Evolutionary conservation across 2,329 filamentous ascomycete genomes (phyloP).

Genomic region (Xylaria sp.): DNA sequence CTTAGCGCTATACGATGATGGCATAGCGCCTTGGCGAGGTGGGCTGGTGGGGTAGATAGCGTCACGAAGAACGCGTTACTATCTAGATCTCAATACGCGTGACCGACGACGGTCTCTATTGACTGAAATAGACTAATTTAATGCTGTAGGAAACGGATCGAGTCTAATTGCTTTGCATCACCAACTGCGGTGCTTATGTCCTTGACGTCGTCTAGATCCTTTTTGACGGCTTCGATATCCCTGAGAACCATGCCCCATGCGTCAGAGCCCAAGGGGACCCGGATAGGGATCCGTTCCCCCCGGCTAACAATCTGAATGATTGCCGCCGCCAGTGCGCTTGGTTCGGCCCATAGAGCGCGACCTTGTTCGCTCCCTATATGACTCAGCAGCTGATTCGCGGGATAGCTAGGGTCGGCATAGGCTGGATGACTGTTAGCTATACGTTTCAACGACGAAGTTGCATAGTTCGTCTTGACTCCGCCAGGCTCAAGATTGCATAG

Average conservation of each 20-base stretch:
- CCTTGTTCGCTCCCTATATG: conserved; percentile 46
- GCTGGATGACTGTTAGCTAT: conserved; percentile 55
- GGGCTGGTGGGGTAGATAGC: too few relatives aligned
- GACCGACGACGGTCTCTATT: not conserved
- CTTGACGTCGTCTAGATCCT: conserved; percentile 52
- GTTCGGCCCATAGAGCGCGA: conserved; percentile 50
- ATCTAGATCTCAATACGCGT: not conserved
- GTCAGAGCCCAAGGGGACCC: conserved; percentile 56
- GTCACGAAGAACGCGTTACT: not conserved
- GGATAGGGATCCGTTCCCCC: conserved; percentile 53
- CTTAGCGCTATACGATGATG: too few relatives aligned
- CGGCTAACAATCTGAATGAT: conserved; percentile 52
- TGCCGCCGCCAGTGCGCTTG: conserved; percentile 51
- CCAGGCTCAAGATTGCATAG: conserved; percentile 58
- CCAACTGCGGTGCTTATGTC: conserved; percentile 47
- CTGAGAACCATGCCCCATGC: conserved; percentile 51
- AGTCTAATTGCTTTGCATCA: conserved; percentile 31
- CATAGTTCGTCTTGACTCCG: conserved; percentile 53
- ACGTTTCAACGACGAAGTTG: conserved; percentile 44
- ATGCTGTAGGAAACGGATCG: not conserved
- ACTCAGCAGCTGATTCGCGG: conserved; percentile 44
- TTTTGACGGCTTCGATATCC: conserved; percentile 48
- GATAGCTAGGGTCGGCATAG: conserved; percentile 50
- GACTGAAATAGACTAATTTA: not conserved
- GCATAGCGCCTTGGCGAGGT: too few relatives aligned